Percentiles rank a stretch among this genome's conserved stretches.
Evolutionary conservation across 371 early-diverging fungal genomes (phyloP).

Genomic region (Syncephalastrum monosporum): DNA sequence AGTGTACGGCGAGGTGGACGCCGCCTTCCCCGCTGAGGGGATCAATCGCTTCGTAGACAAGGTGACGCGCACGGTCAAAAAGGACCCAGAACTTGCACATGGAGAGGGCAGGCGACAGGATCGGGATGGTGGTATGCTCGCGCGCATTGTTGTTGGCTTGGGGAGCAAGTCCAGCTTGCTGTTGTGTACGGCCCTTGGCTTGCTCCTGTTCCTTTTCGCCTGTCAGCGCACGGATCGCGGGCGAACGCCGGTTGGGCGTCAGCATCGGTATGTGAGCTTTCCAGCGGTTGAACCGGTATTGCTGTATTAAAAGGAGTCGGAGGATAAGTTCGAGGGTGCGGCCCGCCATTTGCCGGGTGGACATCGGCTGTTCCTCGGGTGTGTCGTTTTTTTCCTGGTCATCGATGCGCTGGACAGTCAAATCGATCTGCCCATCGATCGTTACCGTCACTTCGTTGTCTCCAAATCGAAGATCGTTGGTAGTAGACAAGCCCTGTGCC

Average conservation of each 20-base stretch:
- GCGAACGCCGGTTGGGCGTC: conserved; percentile 16
- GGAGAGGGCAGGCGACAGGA: conserved; percentile 35
- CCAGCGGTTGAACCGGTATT: conserved; percentile 40
- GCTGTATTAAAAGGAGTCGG: conserved; percentile 37
- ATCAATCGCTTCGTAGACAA: conserved; percentile 26
- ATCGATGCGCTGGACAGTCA: conserved; percentile 10
- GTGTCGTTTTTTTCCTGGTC: background rate
- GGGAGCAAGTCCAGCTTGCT: conserved; percentile 2
- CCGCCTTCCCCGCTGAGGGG: conserved; percentile 35
- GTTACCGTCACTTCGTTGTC: conserved; percentile 54
- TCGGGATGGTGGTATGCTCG: conserved; percentile 18
- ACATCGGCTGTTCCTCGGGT: background rate
- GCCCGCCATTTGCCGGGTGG: conserved; percentile 25
- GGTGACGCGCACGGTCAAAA: conserved; percentile 41
- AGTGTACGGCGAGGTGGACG: conserved; percentile 35
- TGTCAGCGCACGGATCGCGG: conserved; percentile 34
- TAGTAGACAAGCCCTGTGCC: conserved; percentile 48
- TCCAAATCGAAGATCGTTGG: conserved; percentile 48
- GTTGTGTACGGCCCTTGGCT: background rate
- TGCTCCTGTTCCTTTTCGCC: conserved; percentile 15
- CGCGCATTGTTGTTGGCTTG: background rate
- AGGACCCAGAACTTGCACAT: conserved; percentile 42
- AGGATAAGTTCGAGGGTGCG: conserved; percentile 32
- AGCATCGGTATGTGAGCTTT: conserved; percentile 31
- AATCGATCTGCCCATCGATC: conserved; percentile 57